These are phyloP conservation scores for Teunomyces atbi DNA, from an alignment of 805 yeast genomes.

Conservation along the genomic window DNA sequence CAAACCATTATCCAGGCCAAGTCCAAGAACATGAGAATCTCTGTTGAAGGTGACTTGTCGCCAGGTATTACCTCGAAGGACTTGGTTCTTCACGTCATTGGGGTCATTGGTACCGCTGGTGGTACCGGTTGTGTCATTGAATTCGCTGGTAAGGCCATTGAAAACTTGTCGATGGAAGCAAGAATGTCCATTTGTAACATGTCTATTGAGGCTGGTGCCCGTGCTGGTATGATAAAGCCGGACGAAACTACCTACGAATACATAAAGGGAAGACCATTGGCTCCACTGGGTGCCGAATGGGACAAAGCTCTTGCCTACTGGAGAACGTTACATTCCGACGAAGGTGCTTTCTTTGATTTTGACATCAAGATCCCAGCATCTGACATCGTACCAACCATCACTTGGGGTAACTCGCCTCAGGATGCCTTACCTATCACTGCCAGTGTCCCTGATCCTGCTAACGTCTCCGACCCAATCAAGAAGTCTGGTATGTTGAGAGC, in stretches of 20 bases:
- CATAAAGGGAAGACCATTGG: conserved; percentile 89
- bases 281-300: conserved; percentile 94
- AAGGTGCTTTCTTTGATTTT: conserved; percentile 84
- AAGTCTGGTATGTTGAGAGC: conserved; percentile 89
- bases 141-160: conserved; percentile 94
- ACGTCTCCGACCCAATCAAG: conserved; percentile 65
- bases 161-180: conserved; percentile 89
- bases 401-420: conserved; percentile 99
- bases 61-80: conserved; percentile 97
- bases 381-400: conserved; percentile 92
- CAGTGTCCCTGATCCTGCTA: conserved; percentile 85
- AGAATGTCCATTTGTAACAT: conserved; percentile 99
- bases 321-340: conserved; percentile 84
- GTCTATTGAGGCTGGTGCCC: conserved; percentile 99
- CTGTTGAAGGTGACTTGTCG: conserved; percentile 76
- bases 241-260: conserved; percentile 87
- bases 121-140: conserved; percentile 98
- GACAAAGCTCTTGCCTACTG: conserved; percentile 91
- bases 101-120: conserved; percentile 98
- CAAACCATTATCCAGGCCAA: conserved; percentile 93
- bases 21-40: conserved; percentile 92
- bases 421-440: conserved; percentile 96
- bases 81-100: conserved; percentile 89
- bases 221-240: conserved; percentile 99
- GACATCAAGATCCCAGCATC: conserved; percentile 78